Conservation (phyloP, 106 monocot species). For the Allium sativum region DNA sequence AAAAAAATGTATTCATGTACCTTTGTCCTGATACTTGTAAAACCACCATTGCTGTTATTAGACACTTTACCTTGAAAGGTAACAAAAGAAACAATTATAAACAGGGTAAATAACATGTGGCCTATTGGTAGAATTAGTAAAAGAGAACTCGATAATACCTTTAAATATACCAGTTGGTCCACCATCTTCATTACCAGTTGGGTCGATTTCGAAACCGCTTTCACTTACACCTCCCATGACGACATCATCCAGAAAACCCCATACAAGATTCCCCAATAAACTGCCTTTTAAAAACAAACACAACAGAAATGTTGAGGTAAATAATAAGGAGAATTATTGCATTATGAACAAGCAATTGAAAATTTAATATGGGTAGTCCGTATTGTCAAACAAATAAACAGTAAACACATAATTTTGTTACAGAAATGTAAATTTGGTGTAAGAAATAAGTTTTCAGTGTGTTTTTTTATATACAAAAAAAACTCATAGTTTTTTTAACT, state of each 20-base stretch:
- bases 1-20: slow-evolving; percentile 28
- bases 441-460: too few relatives aligned
- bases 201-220: slow-evolving; percentile 62
- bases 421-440: too few relatives aligned
- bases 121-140: background rate
- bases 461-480: too few relatives aligned
- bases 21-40: slow-evolving; percentile 93
- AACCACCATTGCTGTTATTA: slow-evolving; percentile 92
- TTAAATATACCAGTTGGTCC: slow-evolving; percentile 86
- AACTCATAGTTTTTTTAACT: too few relatives aligned
- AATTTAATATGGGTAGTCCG: too few relatives aligned
- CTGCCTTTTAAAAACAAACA: slow-evolving; percentile 23
- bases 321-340: too few relatives aligned
- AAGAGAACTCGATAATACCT: slow-evolving; percentile 36
- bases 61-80: slow-evolving; percentile 59
- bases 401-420: too few relatives aligned
- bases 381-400: too few relatives aligned
- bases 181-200: slow-evolving; percentile 66
- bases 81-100: slow-evolving; percentile 2
- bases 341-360: too few relatives aligned
- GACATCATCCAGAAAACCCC: slow-evolving; percentile 97
- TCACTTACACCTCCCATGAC: slow-evolving; percentile 99
- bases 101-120: too few relatives aligned
- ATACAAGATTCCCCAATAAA: slow-evolving; percentile 45
- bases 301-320: too few relatives aligned